These are phyloP conservation scores for Alternaria angustiovoidea DNA, from an alignment of 2,329 filamentous ascomycete species.

Conservation along the genomic window DNA sequence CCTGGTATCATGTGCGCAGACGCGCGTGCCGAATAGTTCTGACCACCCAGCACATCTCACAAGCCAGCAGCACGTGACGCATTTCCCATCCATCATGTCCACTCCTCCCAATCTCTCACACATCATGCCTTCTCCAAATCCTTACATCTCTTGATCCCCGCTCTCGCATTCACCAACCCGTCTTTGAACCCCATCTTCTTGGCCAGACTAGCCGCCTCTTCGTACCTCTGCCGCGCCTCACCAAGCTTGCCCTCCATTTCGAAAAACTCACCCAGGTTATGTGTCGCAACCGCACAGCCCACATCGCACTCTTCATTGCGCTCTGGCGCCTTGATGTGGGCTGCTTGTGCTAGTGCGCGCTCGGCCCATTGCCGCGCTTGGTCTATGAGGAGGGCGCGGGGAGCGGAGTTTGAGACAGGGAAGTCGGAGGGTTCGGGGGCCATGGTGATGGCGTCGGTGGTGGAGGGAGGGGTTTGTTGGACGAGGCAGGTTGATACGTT, in stretches of 20 bases:
- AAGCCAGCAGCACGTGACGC: too few species aligned
- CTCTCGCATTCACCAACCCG: conserved; percentile 53
- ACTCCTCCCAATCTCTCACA: not conserved
- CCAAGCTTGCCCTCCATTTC: conserved; percentile 72
- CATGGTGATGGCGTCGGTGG: conserved; percentile 36
- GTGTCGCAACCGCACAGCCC: conserved; percentile 82
- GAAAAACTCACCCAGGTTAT: conserved; percentile 85
- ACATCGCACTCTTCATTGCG: conserved; percentile 82
- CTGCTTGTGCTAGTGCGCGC: conserved; percentile 75
- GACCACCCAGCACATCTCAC: too few species aligned
- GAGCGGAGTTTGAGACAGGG: conserved; percentile 53
- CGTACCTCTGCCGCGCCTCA: conserved; percentile 73
- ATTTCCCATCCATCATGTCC: too few species aligned
- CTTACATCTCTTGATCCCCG: conserved; percentile 50
- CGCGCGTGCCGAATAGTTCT: too few species aligned
- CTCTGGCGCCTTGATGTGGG: conserved; percentile 69
- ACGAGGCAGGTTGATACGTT: conserved; percentile 78
- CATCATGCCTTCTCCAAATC: conserved; percentile 26
- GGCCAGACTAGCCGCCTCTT: conserved; percentile 70
- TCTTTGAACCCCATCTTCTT: conserved; percentile 58
- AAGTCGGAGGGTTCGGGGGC: conserved; percentile 45
- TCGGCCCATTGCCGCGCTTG: conserved; percentile 80
- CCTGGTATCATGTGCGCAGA: too few species aligned
- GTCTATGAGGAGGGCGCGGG: conserved; percentile 69
- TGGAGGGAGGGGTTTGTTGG: conserved; percentile 63